Evolutionary conservation across 805 yeast species (phyloP).

Genomic region (Scheffersomyces coipomensis): DNA sequence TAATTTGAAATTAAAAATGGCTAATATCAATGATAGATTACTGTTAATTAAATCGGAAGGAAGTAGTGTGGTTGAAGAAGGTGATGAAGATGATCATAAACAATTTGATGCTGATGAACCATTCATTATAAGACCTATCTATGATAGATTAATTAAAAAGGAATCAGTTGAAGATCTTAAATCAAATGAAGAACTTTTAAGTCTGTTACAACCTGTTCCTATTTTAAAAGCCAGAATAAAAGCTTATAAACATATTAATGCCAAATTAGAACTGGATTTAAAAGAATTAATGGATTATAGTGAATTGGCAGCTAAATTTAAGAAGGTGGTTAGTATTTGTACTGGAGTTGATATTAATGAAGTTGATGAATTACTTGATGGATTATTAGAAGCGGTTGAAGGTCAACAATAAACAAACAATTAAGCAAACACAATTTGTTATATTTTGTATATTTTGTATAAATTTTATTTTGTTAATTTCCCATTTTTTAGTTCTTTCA

Average conservation of each 20-base stretch:
- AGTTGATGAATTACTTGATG: conserved; percentile 80
- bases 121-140: conserved; percentile 66
- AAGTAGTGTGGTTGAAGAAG: conserved; percentile 31
- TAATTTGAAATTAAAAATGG: conserved; percentile 47
- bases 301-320: conserved; percentile 60
- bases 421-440: too few relatives aligned
- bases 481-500: too few relatives aligned
- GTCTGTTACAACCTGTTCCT: conserved; percentile 41
- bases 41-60: conserved; percentile 22
- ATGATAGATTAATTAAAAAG: conserved; percentile 43
- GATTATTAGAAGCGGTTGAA: conserved; percentile 86
- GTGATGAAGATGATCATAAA: conserved; percentile 62
- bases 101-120: conserved; percentile 89
- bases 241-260: conserved; percentile 76
- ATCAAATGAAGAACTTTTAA: conserved; percentile 21
- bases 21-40: conserved; percentile 38
- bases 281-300: conserved; percentile 46
- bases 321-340: conserved; percentile 85
- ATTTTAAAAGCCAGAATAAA: conserved; percentile 73
- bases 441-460: too few relatives aligned
- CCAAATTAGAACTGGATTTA: conserved; percentile 51
- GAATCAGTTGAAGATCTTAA: conserved; percentile 23
- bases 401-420: conserved; percentile 47
- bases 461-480: too few relatives aligned
- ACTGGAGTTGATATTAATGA: conserved; percentile 81